Evolutionary conservation across 1,139 yeast genomes (phyloP).

Genomic region (Torulaspora pretoriensis): DNA sequence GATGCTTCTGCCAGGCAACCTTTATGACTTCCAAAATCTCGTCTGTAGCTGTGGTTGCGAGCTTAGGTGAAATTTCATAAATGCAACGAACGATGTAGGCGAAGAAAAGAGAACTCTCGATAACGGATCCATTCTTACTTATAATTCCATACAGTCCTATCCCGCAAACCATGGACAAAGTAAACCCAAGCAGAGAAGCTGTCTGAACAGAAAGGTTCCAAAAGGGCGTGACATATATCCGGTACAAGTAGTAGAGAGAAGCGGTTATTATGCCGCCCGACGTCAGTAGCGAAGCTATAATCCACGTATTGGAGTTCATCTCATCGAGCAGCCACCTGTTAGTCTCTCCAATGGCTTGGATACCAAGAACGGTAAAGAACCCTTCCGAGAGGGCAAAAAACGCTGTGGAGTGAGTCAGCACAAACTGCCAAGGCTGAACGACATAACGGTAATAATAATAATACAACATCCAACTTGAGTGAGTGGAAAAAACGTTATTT

Average conservation of each 20-base stretch:
- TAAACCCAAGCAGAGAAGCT: constrained; percentile 82
- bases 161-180: constrained; percentile 69
- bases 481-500: constrained; percentile 13
- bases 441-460: constrained; percentile 38
- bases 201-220: constrained; percentile 60
- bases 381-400: constrained; percentile 88
- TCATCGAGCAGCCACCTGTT: constrained; percentile 55
- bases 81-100: constrained; percentile 90
- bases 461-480: constrained; percentile 26
- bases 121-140: constrained; percentile 78
- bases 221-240: constrained; percentile 75
- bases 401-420: constrained; percentile 78
- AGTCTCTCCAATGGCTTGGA: constrained; percentile 87
- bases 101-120: constrained; percentile 79
- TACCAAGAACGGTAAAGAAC: constrained; percentile 79
- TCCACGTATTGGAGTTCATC: constrained; percentile 58
- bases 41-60: constrained; percentile 46
- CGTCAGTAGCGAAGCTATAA: constrained; percentile 65
- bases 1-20: constrained; percentile 37
- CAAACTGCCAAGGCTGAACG: constrained; percentile 61
- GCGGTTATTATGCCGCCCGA: constrained; percentile 75
- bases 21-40: constrained; percentile 39
- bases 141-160: constrained; percentile 81
- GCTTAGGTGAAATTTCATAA: constrained; percentile 83
- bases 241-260: constrained; percentile 71